Evolutionary conservation across 176 grass and related monocot genomes (phyloP), one percentile per base, ranked within the genome.

Genomic region (Raddia guianensis): DNA sequence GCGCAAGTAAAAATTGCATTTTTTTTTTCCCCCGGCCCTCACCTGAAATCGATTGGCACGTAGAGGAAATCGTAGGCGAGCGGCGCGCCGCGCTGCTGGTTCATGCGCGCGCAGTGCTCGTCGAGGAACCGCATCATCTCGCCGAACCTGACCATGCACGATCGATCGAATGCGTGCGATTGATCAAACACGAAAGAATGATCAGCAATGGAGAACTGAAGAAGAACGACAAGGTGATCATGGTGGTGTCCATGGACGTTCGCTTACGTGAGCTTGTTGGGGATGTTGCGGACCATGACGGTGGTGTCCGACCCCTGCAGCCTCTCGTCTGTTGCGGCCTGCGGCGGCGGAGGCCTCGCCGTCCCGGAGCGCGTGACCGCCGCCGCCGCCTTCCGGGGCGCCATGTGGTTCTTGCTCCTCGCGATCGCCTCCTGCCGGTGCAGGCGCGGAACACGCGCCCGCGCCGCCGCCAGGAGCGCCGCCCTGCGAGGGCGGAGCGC

Each of bases 31-130:
- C 3, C 3, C 3, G 35, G 65, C 15, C 6, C 5, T 55, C 44
- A 97, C 93, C 88, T 87, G 93, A 97, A 97, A 66, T 97, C 94
- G 42, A 91, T 87, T 9, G 91, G 94, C 19, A 97, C 5, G 85
- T 97, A 97, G 53, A 93, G 45, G 80, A 93, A 86, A 65, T 97
- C 94, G 82, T 91, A 97, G 20, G 68, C 91, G 44, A 72, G 2
- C 9, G 57, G 65, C 7, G 34, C 9, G 54, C 83, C 46, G 45
- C 49, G 52, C 50, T 62, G 27, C 65, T 68, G 76, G 82, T 89
- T 71, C 60, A 9, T 66, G 50, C 19, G 35, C 9, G 82, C 78
- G 55, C 94, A 93, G 76, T 97, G 86, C n/a, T 87, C 27, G 79
- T 97, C 94, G 3, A 97, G 76, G 80, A 97, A 66, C 9, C 37